These are phyloP conservation scores for Monascus ruber DNA, from an alignment of 2,329 filamentous ascomycete species.

Conservation along the genomic window DNA sequence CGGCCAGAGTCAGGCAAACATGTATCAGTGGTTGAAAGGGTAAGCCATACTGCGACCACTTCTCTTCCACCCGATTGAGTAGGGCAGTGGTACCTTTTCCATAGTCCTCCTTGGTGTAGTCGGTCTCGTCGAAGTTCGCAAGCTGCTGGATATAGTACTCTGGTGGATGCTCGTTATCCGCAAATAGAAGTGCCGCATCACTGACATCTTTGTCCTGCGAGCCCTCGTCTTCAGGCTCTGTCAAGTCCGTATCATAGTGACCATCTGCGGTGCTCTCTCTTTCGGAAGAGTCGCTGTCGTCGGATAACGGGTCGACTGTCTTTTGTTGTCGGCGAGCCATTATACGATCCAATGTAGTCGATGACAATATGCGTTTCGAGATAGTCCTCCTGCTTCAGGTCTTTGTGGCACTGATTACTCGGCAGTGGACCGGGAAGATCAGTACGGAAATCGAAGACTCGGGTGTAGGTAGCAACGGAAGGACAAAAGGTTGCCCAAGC, in stretches of 20 bases:
- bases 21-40: neutral
- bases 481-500: neutral
- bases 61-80: slow-evolving; percentile 7
- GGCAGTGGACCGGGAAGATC: too few species aligned
- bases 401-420: too few species aligned
- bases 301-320: too few species aligned
- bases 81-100: slow-evolving; percentile 7
- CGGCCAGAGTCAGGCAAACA: neutral
- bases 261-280: slow-evolving; percentile 3
- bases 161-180: slow-evolving; percentile 8
- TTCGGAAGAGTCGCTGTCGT: slow-evolving; percentile 5
- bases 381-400: too few species aligned
- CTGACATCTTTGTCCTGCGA: slow-evolving; percentile 3
- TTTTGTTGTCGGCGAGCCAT: too few species aligned
- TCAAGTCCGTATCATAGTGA: slow-evolving; percentile 7
- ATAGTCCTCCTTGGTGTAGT: slow-evolving; percentile 9
- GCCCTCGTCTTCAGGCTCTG: slow-evolving; percentile 6
- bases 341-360: too few species aligned
- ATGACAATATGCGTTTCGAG: too few species aligned
- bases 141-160: slow-evolving; percentile 11
- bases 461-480: too few species aligned
- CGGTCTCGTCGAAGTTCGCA: slow-evolving; percentile 7
- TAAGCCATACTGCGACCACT: slow-evolving; percentile 6
- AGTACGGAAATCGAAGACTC: too few species aligned
- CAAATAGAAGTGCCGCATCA: slow-evolving; percentile 7